Evolutionary conservation across 2,329 filamentous ascomycete species (phyloP), one percentile per base, ranked within the genome.

Genomic region (Penicillium brasilianum): DNA sequence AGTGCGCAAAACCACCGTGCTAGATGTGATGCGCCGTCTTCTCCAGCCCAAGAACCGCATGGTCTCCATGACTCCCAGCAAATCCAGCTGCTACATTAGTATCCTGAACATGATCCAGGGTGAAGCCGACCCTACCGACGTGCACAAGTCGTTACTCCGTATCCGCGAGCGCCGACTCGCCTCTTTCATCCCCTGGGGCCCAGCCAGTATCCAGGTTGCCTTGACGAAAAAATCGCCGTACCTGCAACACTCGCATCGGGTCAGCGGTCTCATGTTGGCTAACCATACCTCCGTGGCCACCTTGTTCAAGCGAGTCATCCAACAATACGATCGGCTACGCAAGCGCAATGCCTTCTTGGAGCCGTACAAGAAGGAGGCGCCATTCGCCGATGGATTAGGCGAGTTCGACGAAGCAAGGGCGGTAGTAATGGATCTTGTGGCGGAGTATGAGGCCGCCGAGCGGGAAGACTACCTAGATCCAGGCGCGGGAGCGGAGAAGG

Each of bases 51-150:
- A 99, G 84, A 99, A 99, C 79, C 89, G 96, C 75, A 99, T 99
- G 95, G 95, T 99, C 49, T 97, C 93, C 25, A 97, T 95, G 22
- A 90, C 93, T 59, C 93, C 94, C 1, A 91, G 90, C 71, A 98
- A 98, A 82, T 96, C 92, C 82, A 97, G 93, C 80, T 99, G 95
- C 82, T 99, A 99, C 82, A 98, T 99, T 74, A 97, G 93, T 51
- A 98, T 99, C 69, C 84, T 99, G 65, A 98, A 99, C 78, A 97
- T 99, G 71, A 99, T 99, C 71, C 95, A 98, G 82, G 95, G 95
- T 72, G 95, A 99, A 77, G 95, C 96, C 41, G 96, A 99, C 75
- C 94, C 95, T 9, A 98, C 94, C 3, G 96, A 99, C 78, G 87
- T 99, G 59, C 95, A 99, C 83, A 99, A 99, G 85, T 98, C 94